phyloP scores from a whole-genome alignment of 768 basidiomycete genomes.

The Hydnomerulius pinastri region DNA sequence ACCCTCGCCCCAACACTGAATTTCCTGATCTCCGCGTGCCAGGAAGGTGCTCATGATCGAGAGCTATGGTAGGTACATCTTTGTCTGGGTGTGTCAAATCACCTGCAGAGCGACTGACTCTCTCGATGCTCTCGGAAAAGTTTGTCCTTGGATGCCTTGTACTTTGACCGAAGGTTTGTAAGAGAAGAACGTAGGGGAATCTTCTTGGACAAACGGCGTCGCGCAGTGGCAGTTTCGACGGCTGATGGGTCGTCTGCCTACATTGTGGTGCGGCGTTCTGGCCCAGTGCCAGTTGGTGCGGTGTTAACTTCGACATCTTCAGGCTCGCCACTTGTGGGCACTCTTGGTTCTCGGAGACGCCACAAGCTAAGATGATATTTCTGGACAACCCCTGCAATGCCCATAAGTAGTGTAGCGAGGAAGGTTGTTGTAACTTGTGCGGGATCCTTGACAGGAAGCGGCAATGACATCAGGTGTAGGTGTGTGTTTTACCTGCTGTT shows the following conservation, averaged over 20 bases:
- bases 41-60: constrained; percentile 28
- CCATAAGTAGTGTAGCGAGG: neutral
- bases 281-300: neutral
- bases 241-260: constrained; percentile 43
- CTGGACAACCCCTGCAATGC: too few species aligned
- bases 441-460: too few species aligned
- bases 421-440: too few species aligned
- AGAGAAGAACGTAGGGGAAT: constrained; percentile 35
- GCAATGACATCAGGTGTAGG: constrained; percentile 34
- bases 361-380: neutral
- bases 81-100: neutral
- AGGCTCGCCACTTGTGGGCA: constrained; percentile 1
- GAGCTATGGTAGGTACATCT: constrained; percentile 28
- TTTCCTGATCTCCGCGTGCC: constrained; percentile 63
- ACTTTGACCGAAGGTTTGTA: constrained; percentile 26
- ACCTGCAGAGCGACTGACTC: neutral
- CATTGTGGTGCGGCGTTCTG: constrained; percentile 41
- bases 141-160: constrained; percentile 6
- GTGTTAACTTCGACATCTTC: neutral
- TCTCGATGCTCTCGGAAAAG: neutral
- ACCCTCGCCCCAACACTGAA: constrained; percentile 73
- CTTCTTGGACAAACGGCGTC: constrained; percentile 44
- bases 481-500: constrained; percentile 5
- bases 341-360: neutral
- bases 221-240: constrained; percentile 48